Conservation (phyloP, 768 basidiomycete species). For the Leccinum arenicola region DNA sequence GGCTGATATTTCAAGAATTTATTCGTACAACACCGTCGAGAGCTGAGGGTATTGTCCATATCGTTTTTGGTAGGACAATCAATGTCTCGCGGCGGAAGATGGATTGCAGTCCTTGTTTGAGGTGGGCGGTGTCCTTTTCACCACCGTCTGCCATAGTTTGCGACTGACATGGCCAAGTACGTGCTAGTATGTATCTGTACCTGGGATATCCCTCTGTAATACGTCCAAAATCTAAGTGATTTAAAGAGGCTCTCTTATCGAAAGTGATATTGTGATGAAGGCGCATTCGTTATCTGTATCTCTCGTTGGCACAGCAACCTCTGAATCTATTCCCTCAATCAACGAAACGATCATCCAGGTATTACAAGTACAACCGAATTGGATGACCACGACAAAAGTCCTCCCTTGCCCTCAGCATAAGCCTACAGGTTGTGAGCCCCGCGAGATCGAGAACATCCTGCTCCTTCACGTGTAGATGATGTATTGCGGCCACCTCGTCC, state of each 20-base stretch:
- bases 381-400: slow-evolving; percentile 54
- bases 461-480: slow-evolving; percentile 56
- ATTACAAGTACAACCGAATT: neutral
- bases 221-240: neutral
- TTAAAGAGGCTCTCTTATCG: slow-evolving; percentile 17
- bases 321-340: slow-evolving; percentile 32
- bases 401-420: slow-evolving; percentile 38
- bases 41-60: slow-evolving; percentile 20
- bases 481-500: slow-evolving; percentile 48
- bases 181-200: slow-evolving; percentile 6
- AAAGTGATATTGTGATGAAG: slow-evolving; percentile 32
- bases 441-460: slow-evolving; percentile 52
- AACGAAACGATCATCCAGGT: neutral
- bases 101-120: slow-evolving; percentile 67
- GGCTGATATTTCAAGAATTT: neutral
- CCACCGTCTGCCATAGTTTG: slow-evolving; percentile 65
- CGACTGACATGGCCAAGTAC: slow-evolving; percentile 26
- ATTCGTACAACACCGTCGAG: slow-evolving; percentile 22
- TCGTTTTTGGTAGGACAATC: slow-evolving; percentile 8
- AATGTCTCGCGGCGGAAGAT: slow-evolving; percentile 34
- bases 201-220: slow-evolving; percentile 22
- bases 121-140: slow-evolving; percentile 49
- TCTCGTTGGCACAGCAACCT: slow-evolving; percentile 54
- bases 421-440: slow-evolving; percentile 43
- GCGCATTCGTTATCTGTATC: slow-evolving; percentile 52